Evolutionary conservation across 768 basidiomycete genomes (phyloP).

Genomic region (Pisolithus tinctorius): DNA sequence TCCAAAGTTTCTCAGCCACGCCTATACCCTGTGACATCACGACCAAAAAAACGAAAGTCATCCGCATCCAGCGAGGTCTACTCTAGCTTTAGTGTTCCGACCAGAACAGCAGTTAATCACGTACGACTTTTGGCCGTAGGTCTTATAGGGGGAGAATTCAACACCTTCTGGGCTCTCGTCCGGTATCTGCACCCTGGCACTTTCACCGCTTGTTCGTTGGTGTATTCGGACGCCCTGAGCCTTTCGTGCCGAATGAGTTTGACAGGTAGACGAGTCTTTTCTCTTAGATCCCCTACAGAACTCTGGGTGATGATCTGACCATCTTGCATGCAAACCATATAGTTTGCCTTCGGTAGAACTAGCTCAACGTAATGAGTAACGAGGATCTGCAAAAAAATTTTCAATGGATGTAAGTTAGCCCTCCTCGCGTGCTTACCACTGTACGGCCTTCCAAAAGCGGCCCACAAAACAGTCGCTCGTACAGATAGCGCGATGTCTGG

Average conservation of each 20-base stretch:
- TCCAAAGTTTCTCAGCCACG: conserved; percentile 25
- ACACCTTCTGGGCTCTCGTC: conserved; percentile 57
- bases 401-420: not conserved
- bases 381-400: conserved; percentile 36
- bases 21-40: conserved; percentile 18
- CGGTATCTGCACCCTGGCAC: conserved; percentile 14
- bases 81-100: no score
- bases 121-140: conserved; percentile 67
- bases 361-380: conserved; percentile 86
- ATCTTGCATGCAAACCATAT: conserved; percentile 73
- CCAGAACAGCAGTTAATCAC: conserved; percentile 1
- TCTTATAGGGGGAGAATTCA: conserved; percentile 66
- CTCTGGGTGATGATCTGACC: conserved; percentile 78
- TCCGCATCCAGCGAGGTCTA: conserved; percentile 28
- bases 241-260: conserved; percentile 44
- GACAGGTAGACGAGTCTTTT: conserved; percentile 52
- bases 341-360: conserved; percentile 66
- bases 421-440: conserved; percentile 35
- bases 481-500: conserved; percentile 58
- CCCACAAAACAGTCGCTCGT: conserved; percentile 59
- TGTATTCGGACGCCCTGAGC: no score
- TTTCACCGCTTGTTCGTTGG: no score
- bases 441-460: conserved; percentile 65
- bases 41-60: conserved; percentile 15
- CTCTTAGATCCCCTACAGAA: conserved; percentile 54